Evolutionary conservation across 2,329 filamentous ascomycete species (phyloP).

Genomic region (Aspergillus quadrilineatus): DNA sequence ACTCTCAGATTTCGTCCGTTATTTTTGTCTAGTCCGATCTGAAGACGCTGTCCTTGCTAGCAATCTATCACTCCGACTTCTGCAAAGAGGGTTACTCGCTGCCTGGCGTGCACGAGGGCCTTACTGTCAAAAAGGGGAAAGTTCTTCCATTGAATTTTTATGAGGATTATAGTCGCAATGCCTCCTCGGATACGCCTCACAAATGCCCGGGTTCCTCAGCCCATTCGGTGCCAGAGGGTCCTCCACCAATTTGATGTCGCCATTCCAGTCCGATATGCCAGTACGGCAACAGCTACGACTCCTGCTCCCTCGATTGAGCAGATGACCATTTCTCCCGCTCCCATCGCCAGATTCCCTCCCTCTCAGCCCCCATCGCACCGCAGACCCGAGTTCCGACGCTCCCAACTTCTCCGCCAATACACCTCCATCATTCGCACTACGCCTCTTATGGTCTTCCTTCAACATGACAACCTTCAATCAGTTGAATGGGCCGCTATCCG

Average conservation of each 20-base stretch:
- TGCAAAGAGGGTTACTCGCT: not conserved
- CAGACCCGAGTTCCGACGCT: slow-evolving; percentile 81
- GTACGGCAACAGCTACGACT: slow-evolving; percentile 49
- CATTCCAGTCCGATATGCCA: slow-evolving; percentile 41
- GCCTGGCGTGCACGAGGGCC: not conserved
- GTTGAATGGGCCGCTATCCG: slow-evolving; percentile 72
- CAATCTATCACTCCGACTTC: slow-evolving; percentile 6
- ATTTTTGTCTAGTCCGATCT: slow-evolving; percentile 16
- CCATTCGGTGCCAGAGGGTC: slow-evolving; percentile 37
- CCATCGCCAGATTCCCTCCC: slow-evolving; percentile 54
- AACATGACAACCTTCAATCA: slow-evolving; percentile 73
- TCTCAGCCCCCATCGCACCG: slow-evolving; percentile 87
- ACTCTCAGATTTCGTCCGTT: slow-evolving; percentile 18
- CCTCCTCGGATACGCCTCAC: slow-evolving; percentile 53
- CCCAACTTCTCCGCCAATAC: slow-evolving; percentile 83
- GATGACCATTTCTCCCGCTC: slow-evolving; percentile 43
- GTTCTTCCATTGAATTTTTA: not conserved
- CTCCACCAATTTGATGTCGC: slow-evolving; percentile 38
- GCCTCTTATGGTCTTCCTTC: slow-evolving; percentile 82
- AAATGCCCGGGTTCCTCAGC: slow-evolving; percentile 34
- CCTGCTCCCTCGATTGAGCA: slow-evolving; percentile 55
- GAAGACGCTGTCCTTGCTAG: slow-evolving; percentile 9
- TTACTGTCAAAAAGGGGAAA: not conserved
- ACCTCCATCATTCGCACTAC: slow-evolving; percentile 83
- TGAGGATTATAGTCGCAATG: slow-evolving; percentile 43